Evolutionary conservation across 2,329 filamentous ascomycete genomes (phyloP).

Genomic region (Blastomyces silverae): DNA sequence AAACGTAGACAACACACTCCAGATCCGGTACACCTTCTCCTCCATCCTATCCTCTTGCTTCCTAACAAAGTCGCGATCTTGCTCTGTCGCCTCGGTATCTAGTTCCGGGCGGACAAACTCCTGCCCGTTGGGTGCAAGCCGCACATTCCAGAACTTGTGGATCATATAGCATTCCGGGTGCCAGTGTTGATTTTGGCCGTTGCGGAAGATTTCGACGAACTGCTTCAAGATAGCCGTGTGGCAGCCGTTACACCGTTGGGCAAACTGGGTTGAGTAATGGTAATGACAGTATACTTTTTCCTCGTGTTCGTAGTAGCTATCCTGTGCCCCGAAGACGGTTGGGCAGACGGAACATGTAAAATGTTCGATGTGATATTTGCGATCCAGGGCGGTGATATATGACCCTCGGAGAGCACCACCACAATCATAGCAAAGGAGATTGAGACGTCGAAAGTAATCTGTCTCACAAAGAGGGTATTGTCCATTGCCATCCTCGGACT

Average conservation of each 20-base stretch:
- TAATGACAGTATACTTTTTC: conserved; percentile 96
- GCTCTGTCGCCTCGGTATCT: conserved; percentile 55
- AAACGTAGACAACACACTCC: conserved; percentile 94
- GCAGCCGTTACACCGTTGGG: conserved; percentile 91
- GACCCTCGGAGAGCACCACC: conserved; percentile 88
- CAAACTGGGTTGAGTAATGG: conserved; percentile 96
- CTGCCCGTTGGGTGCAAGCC: conserved; percentile 60
- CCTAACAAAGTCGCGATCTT: conserved; percentile 67
- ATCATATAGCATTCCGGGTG: conserved; percentile 99
- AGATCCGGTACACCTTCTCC: conserved; percentile 95
- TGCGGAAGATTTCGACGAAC: conserved; percentile 97
- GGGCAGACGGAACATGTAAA: conserved; percentile 97
- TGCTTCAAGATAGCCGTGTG: conserved; percentile 97
- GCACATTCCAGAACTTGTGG: conserved; percentile 99
- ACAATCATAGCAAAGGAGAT: conserved; percentile 85
- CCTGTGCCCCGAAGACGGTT: conserved; percentile 95
- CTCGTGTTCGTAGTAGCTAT: conserved; percentile 98
- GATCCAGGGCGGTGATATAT: conserved; percentile 94
- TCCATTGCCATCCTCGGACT: conserved; percentile 70
- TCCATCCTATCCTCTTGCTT: conserved; percentile 91
- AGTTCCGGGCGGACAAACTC: conserved; percentile 40
- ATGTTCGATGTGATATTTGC: conserved; percentile 98
- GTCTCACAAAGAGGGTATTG: conserved; percentile 97
- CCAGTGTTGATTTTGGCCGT: conserved; percentile 98
- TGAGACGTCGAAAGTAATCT: conserved; percentile 90